Evolutionary conservation across 176 grass and related monocot genomes (phyloP), one percentile per base, ranked within the genome.

Genomic region (Rhynchospora breviuscula): DNA sequence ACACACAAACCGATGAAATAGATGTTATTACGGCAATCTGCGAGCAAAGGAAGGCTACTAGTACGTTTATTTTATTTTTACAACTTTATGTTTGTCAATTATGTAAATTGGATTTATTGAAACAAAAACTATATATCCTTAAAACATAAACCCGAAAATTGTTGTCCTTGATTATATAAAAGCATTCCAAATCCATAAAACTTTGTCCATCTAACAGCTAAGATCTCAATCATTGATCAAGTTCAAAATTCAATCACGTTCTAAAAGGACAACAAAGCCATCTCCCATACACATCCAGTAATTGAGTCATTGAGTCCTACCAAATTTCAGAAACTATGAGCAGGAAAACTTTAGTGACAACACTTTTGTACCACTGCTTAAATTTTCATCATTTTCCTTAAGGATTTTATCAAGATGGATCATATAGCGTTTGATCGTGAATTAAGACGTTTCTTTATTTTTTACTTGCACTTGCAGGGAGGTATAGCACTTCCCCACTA

Each of bases 11-110:
- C 12, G 79, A 82, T 26, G 19, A 25, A 67, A 51, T 4, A 26
- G 78, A 82, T 66, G 17, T 82, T 29, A 61, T 81, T 21, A 21
- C 31, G 15, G 59, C 54, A 21, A 63, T 81, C 62, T 81, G 78
- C 15, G 78, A 81, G 33, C 54, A 81, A 81, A 59, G 15, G 17
- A 59, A 22, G 18, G 57, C 58, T 12, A 63, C 43, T 44, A 61
- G 78, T 81, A 81, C 63, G 78, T 81, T 80, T 63, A 61, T 47
- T 7, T 15, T 6, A 59, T 33, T 79, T 51, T 25, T 9, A 59
- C 59, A 35, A 33, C 18, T 60, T 79, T 79, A 9, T n/a, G 8
- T 4, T 17, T 4, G 10, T 79, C 0, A 23, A 15, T 79, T 15
- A 8, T 13, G 29, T 31, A 33, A 29, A 40, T 80, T 80, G 8